These are phyloP conservation scores for Beta lomatogona DNA, from an alignment of 179 eudicot species.

Conservation along the genomic window DNA sequence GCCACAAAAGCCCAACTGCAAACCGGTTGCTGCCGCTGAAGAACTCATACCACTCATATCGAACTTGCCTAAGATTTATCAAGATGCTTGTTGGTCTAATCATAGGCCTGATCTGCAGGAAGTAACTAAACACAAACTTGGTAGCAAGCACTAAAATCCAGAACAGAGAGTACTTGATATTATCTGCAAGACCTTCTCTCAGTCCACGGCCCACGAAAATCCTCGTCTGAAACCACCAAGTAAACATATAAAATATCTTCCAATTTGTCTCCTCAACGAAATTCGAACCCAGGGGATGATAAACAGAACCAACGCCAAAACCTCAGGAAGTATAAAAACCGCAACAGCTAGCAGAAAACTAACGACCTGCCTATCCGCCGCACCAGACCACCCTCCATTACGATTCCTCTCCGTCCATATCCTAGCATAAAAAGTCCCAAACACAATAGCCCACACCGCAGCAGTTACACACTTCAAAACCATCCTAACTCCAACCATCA, in stretches of 20 bases:
- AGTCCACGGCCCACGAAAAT: conserved; percentile 87
- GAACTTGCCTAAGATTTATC: conserved; percentile 39
- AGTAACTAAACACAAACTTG: conserved; percentile 73
- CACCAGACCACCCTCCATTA: conserved; percentile 49
- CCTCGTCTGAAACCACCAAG: conserved; percentile 96
- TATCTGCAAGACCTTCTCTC: conserved; percentile 84
- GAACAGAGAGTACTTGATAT: conserved; percentile 70
- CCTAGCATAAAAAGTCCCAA: conserved; percentile 60
- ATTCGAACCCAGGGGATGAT: conserved; percentile 77
- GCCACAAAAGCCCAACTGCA: conserved; percentile 87
- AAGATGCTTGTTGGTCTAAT: conserved; percentile 57
- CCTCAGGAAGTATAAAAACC: conserved; percentile 67
- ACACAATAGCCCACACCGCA: conserved; percentile 60
- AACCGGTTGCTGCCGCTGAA: conserved; percentile 71
- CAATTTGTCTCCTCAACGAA: conserved; percentile 81
- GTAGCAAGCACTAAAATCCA: conserved; percentile 85
- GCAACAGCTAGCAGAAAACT: conserved; percentile 61
- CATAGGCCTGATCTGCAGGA: conserved; percentile 86
- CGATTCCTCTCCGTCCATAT: conserved; percentile 61
- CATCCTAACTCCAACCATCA: conserved; percentile 73
- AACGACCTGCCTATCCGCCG: conserved; percentile 51
- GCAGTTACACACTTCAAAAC: conserved; percentile 58
- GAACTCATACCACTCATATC: conserved; percentile 84
- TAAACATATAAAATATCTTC: conserved; percentile 72
- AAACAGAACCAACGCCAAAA: conserved; percentile 63